Evolutionary conservation across 2,329 filamentous ascomycete species (phyloP).

Genomic region (Seiridium unicorne): DNA sequence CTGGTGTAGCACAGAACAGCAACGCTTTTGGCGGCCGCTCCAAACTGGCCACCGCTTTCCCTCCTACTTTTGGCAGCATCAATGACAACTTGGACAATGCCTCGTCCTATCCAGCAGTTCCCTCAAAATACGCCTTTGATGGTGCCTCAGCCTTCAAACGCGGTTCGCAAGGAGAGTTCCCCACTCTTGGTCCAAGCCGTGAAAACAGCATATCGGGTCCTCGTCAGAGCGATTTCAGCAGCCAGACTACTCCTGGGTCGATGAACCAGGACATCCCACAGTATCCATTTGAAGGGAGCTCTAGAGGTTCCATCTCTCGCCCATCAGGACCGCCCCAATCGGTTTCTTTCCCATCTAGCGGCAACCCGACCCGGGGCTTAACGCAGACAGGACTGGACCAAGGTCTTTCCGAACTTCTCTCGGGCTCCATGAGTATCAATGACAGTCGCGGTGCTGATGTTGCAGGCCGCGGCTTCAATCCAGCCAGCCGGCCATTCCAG

Average conservation of each 20-base stretch:
- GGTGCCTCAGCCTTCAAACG: constrained; percentile 27
- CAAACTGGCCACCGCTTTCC: constrained; percentile 15
- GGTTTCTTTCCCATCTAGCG: constrained; percentile 45
- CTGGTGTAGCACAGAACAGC: constrained; percentile 41
- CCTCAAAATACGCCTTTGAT: constrained; percentile 11
- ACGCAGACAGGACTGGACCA: constrained; percentile 22
- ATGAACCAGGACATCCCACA: constrained; percentile 7
- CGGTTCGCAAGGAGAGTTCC: constrained; percentile 36
- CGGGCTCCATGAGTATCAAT: constrained; percentile 32
- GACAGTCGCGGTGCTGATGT: constrained; percentile 19
- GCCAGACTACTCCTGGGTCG: constrained; percentile 16
- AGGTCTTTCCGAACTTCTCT: constrained; percentile 33
- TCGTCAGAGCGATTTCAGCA: constrained; percentile 30
- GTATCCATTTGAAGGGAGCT: constrained; percentile 5
- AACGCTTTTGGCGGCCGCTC: constrained; percentile 30
- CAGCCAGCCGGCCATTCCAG: constrained; percentile 37
- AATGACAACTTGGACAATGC: constrained; percentile 23
- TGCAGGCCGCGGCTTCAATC: constrained; percentile 12
- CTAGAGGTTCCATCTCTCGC: constrained; percentile 30
- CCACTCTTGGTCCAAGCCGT: constrained; percentile 25
- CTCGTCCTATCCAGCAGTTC: constrained; percentile 19
- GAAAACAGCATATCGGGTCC: constrained; percentile 19
- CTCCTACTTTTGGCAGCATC: not conserved
- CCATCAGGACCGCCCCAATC: constrained; percentile 41
- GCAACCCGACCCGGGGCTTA: constrained; percentile 20